These are phyloP conservation scores for Blastobotrys attinorum DNA, from an alignment of 805 yeast genomes.

Conservation along the genomic window DNA sequence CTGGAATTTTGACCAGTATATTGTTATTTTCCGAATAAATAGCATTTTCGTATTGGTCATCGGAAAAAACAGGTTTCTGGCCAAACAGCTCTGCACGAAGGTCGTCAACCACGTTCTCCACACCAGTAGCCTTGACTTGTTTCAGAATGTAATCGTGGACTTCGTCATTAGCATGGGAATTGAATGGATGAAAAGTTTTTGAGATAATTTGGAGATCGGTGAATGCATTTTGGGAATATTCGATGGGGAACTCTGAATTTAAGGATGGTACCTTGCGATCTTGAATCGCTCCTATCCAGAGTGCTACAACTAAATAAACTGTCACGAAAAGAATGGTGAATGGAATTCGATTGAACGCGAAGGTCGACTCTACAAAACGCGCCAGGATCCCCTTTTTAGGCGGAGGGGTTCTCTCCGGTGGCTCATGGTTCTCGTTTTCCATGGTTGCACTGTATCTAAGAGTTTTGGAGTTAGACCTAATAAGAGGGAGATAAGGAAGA, in stretches of 20 bases:
- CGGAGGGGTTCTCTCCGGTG: no score
- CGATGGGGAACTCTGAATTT: slow-evolving; percentile 7
- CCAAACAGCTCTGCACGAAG: slow-evolving; percentile 40
- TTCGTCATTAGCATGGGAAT: slow-evolving; percentile 49
- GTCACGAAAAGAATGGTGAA: slow-evolving; percentile 17
- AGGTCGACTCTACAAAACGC: slow-evolving; percentile 12
- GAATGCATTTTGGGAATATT: slow-evolving; percentile 43
- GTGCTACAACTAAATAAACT: slow-evolving; percentile 8
- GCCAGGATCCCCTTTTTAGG: not conserved
- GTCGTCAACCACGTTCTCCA: slow-evolving; percentile 34
- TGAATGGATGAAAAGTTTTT: not conserved
- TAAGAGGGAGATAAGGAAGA: no score
- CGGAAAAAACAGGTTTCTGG: slow-evolving; percentile 39
- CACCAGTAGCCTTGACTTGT: slow-evolving; percentile 33
- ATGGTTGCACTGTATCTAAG: no score
- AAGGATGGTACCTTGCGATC: not conserved
- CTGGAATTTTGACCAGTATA: slow-evolving; percentile 66
- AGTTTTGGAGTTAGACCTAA: no score
- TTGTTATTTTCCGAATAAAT: slow-evolving; percentile 80
- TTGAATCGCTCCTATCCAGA: slow-evolving; percentile 3
- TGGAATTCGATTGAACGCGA: slow-evolving; percentile 19
- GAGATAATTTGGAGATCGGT: slow-evolving; percentile 44
- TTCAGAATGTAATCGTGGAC: slow-evolving; percentile 60
- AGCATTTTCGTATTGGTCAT: slow-evolving; percentile 37
- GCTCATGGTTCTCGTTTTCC: no score